Base-by-base conservation (phyloP, 371 early-diverging fungal genomes). In the Choanephora cucurbitarum region DNA sequence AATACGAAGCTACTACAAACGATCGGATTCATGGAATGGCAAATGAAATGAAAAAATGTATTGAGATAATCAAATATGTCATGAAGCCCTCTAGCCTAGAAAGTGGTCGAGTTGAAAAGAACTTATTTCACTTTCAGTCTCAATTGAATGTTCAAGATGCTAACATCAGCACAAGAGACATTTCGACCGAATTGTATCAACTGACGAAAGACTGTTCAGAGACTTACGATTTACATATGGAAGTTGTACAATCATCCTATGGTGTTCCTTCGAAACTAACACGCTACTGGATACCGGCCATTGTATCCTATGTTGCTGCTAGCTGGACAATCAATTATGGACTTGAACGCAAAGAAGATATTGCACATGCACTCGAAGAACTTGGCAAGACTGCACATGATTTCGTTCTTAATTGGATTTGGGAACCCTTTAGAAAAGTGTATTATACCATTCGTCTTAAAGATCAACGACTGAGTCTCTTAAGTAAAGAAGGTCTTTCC, bases 391-490 rank as follows among this genome's bases (percentile, higher is more conserved):
- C 91, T 0, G 75, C 66, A 1, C 61, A 55, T 17, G 75, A 82
- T 49, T 89, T 91, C 56, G 70, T 78, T 14, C 60, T 67, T 13
- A 84, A 93, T 67, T 97, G 93, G 89, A 79, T 97, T 9, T 76
- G 88, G 69, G 76, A 85, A 19, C 97, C 97, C 1, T 60, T 92
- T 7, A 58, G 67, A 17, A 75, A 85, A 37, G 85, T 94, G n/a
- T 91, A 85, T 68, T 76, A 83, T n/a, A 96, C 95, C 3, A 88
- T 97, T 32, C 82, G 95, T 28, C 88, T 94, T 49, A 78, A 81
- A 31, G 92, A 93, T 46, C 72, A 77, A 19, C 79, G 87, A 44
- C 70, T 96, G 32, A 87, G 86, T 14, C 61, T 95, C 22, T 70
- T 89, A 46, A 89, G 94, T 4, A 82, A 89, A 24, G 88, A 90